Percentiles rank a stretch among this genome's conserved stretches.
These are phyloP conservation scores for Cryptosporidium xiaoi DNA, from an alignment of 169 alveolate genomes.

Conservation along the genomic window DNA sequence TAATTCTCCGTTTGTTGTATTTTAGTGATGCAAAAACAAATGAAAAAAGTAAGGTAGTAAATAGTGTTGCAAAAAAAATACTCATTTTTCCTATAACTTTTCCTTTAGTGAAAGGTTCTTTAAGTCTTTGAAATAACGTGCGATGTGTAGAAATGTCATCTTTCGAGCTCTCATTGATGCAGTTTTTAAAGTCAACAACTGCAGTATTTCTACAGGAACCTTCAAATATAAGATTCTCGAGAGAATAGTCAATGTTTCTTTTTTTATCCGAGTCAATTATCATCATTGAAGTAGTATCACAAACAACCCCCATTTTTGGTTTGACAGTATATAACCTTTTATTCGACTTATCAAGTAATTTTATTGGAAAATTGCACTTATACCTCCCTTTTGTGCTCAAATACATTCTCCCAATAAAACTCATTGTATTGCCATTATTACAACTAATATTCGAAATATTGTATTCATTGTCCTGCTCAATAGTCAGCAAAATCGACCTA, in stretches of 20 bases:
- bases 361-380: constrained; percentile 32
- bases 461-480: constrained; percentile 5
- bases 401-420: background rate
- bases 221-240: background rate
- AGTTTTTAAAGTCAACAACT: background rate
- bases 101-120: too few relatives aligned
- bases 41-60: background rate
- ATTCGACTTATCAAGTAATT: background rate
- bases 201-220: constrained; percentile 16
- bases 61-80: background rate
- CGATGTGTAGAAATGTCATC: too few relatives aligned
- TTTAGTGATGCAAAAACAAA: background rate
- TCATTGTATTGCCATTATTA: background rate
- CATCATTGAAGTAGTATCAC: constrained; percentile 3
- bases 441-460: constrained; percentile 4
- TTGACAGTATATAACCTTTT: constrained; percentile 8
- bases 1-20: constrained; percentile 16
- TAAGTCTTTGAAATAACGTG: too few relatives aligned
- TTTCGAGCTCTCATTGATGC: background rate
- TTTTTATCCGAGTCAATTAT: background rate
- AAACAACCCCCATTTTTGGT: background rate
- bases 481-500: constrained; percentile 11
- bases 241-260: background rate
- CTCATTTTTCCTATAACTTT: background rate
- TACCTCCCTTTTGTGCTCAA: constrained; percentile 39